Percentiles rank a stretch among this genome's conserved stretches.
phyloP scores from a whole-genome alignment of 371 early-diverging fungal species.

The Mucor indicus region DNA sequence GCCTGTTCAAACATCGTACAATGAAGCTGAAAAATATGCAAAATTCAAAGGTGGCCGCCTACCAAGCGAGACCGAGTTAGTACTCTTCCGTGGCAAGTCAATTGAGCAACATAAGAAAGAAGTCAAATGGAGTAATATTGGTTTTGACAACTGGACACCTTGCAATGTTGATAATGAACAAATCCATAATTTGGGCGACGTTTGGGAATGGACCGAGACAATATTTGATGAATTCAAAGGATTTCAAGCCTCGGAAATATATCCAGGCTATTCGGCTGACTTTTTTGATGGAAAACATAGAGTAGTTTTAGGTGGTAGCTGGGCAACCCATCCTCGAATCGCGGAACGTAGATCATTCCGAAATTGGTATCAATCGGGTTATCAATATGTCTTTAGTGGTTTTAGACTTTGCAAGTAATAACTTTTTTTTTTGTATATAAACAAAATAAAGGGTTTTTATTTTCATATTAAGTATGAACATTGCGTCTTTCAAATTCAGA shows the following conservation, averaged over 20 bases:
- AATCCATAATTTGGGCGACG: constrained; percentile 57
- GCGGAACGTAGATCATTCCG: constrained; percentile 69
- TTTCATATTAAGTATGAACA: no score
- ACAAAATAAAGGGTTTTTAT: no score
- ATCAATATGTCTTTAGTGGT: constrained; percentile 78
- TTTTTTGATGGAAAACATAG: constrained; percentile 89
- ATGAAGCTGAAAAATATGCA: constrained; percentile 71
- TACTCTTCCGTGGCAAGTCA: constrained; percentile 36
- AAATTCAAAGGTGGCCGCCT: constrained; percentile 50
- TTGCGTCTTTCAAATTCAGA: no score
- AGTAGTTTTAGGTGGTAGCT: constrained; percentile 80
- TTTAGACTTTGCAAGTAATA: constrained; percentile 55
- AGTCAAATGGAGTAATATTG: constrained; percentile 50
- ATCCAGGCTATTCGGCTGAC: constrained; percentile 88
- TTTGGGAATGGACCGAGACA: constrained; percentile 87
- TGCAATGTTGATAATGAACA: constrained; percentile 31
- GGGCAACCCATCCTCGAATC: constrained; percentile 84
- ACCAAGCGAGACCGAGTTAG: constrained; percentile 67
- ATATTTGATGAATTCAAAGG: constrained; percentile 55
- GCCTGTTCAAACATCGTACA: constrained; percentile 75
- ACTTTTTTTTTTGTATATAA: constrained; percentile 1
- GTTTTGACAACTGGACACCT: constrained; percentile 65
- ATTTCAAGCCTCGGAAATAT: constrained; percentile 62
- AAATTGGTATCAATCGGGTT: constrained; percentile 89
- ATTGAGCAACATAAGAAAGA: background rate